phyloP scores from a whole-genome alignment of 2,329 filamentous ascomycete genomes.

The Talaromyces verruculosus region DNA sequence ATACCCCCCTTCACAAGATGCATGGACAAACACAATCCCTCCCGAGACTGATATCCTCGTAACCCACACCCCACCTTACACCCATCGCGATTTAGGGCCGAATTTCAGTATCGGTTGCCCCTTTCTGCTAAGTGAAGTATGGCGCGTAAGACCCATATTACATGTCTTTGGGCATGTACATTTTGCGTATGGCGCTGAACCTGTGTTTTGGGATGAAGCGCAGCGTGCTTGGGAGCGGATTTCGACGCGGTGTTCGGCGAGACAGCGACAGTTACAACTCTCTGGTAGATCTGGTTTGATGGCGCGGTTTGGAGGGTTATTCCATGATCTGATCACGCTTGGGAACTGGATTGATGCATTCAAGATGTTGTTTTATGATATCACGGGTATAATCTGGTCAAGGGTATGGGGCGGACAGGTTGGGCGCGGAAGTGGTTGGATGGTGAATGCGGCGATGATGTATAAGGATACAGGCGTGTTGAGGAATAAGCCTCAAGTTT shows the following conservation, averaged over 20 bases:
- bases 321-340: conserved; percentile 40
- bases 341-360: conserved; percentile 53
- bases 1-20: conserved; percentile 64
- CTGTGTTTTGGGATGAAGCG: conserved; percentile 71
- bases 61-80: conserved; percentile 75
- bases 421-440: conserved; percentile 45
- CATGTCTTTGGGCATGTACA: conserved; percentile 89
- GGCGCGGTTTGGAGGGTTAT: background rate
- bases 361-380: conserved; percentile 53
- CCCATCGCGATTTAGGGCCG: conserved; percentile 60
- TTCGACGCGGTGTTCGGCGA: conserved; percentile 36
- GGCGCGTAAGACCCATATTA: conserved; percentile 70
- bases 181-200: conserved; percentile 67
- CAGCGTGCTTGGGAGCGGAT: conserved; percentile 72
- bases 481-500: conserved; percentile 41
- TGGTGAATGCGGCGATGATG: conserved; percentile 62
- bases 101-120: conserved; percentile 68
- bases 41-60: conserved; percentile 72
- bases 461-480: conserved; percentile 39
- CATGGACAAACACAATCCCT: conserved; percentile 72
- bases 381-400: conserved; percentile 60
- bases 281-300: too few species aligned
- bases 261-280: conserved; percentile 7
- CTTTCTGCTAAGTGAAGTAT: conserved; percentile 68
- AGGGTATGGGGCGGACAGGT: conserved; percentile 56